Evolutionary conservation across 768 basidiomycete species (phyloP), one percentile per base, ranked within the genome.

Genomic region (Hygrophorus russula): DNA sequence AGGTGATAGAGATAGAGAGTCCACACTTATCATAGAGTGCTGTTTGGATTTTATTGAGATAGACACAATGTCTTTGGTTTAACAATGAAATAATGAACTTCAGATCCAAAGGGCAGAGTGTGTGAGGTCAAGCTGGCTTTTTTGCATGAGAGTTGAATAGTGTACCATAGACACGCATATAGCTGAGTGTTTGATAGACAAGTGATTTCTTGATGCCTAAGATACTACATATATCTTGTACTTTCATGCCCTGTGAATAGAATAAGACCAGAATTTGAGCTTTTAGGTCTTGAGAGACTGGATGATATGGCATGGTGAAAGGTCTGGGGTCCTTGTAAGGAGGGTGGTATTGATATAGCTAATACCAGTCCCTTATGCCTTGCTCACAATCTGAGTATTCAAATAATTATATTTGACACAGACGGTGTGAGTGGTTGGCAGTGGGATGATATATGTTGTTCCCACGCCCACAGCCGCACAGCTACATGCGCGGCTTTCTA

Each of bases 131-230:
- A 4, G 43, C 39, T 7, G 42, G 15, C n/a, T 19, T 35, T 8
- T 35, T 15, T 4, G 45, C 32, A 4, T 9, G 12, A 5, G 48
- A 46, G 43, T 49, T 49, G 36, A 36, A 30, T 2, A 39, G 27
- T 13, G 15, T 29, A 0, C 48, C 48, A 27, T 42, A 40, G 2
- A 13, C 1, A 0, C 34, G 20, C 38, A 41, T 17, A 10, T 32
- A 42, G 5, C 42, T 20, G 1, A 52, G 39, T 7, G 48, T 45
- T 14, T 41, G 27, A 30, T 52, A 49, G 0, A 41, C 51, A 1
- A 49, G 36, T 11, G 45, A 44, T 37, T 53, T 53, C 29, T 55
- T 45, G 33, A 56, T 45, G 13, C 51, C 46, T n/a, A 54, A 46
- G 15, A 55, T 27, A 10, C 37, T 13, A 33, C 52, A 55, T 13